A percentile compares a stretch with the other conserved stretches of the same genome.
These are phyloP conservation scores for Pythium myriotylum DNA, from an alignment of 352 stramenopile genomes.

Conservation along the genomic window DNA sequence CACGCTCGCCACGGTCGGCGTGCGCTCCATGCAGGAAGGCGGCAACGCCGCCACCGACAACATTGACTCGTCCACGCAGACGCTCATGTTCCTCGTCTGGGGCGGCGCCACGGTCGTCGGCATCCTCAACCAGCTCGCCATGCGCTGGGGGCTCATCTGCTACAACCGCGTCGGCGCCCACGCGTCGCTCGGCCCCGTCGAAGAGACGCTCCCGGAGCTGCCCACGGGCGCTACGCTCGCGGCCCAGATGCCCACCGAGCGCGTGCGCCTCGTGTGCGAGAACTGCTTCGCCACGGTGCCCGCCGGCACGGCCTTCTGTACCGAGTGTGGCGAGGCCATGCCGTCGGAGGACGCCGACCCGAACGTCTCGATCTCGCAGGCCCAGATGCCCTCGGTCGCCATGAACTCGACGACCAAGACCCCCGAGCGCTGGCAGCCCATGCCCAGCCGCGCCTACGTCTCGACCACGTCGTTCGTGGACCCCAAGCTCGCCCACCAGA, in stretches of 20 bases:
- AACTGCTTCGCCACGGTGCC: conserved; percentile 90
- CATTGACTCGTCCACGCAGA: conserved; percentile 57
- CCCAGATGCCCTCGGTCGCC: conserved; percentile 81
- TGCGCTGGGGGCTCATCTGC: conserved; percentile 88
- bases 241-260: conserved; percentile 55
- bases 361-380: conserved; percentile 87
- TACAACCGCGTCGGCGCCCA: conserved; percentile 88
- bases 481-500: conserved; percentile 79
- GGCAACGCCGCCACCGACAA: conserved; percentile 47
- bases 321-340: conserved; percentile 88
- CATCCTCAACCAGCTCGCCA: conserved; percentile 76
- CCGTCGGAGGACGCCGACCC: conserved; percentile 67
- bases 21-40: conserved; percentile 65
- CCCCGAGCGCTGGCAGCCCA: conserved; percentile 82
- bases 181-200: conserved; percentile 62
- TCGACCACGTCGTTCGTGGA: conserved; percentile 89
- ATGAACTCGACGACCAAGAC: conserved; percentile 81
- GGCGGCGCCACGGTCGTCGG: conserved; percentile 60
- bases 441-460: conserved; percentile 83
- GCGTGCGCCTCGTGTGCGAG: conserved; percentile 85
- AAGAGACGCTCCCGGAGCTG: conserved; percentile 76
- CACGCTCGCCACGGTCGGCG: conserved; percentile 67
- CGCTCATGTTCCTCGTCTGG: conserved; percentile 86
- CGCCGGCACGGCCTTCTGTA: conserved; percentile 84
- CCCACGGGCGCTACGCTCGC: conserved; percentile 66